A percentile compares a stretch with the other conserved stretches of the same genome.
Conservation (phyloP, 2,329 filamentous ascomycete genomes). For the Cladosporium oxysporum region DNA sequence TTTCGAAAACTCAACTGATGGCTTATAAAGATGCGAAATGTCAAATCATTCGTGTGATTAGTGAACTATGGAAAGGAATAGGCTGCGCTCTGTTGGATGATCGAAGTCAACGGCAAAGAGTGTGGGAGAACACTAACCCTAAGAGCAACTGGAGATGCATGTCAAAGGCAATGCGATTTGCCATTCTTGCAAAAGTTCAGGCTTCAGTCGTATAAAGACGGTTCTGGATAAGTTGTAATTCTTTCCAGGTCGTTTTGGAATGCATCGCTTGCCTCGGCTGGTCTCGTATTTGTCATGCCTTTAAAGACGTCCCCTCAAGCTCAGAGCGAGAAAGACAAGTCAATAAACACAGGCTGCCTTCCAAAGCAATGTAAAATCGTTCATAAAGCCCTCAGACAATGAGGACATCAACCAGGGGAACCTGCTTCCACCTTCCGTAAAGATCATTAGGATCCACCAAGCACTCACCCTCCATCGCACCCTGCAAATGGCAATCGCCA, state of each 20-base stretch:
- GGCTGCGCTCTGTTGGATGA: not conserved
- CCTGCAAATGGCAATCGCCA: constrained; percentile 18
- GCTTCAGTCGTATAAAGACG: not conserved
- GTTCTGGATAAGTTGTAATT: too few relatives aligned
- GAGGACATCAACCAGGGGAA: constrained; percentile 6
- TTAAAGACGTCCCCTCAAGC: too few relatives aligned
- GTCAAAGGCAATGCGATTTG: too few relatives aligned
- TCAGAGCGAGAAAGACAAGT: too few relatives aligned
- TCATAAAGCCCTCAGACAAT: not conserved
- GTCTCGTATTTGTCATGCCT: not conserved
- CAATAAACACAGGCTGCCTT: not conserved
- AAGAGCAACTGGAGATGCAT: not conserved
- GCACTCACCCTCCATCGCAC: constrained; percentile 18
- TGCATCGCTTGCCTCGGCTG: not conserved
- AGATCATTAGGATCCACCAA: constrained; percentile 3
- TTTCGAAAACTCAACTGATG: too few relatives aligned
- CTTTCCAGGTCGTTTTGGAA: not conserved
- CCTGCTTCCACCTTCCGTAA: constrained; percentile 3
- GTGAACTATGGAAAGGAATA: not conserved
- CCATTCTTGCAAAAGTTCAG: not conserved
- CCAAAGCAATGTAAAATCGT: not conserved
- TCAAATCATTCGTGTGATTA: not conserved
- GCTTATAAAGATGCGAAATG: too few relatives aligned
- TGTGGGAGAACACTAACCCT: not conserved
- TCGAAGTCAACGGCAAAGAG: too few relatives aligned